Evolutionary conservation across 768 basidiomycete species (phyloP).

Genomic region (Naganishia antarctica): DNA sequence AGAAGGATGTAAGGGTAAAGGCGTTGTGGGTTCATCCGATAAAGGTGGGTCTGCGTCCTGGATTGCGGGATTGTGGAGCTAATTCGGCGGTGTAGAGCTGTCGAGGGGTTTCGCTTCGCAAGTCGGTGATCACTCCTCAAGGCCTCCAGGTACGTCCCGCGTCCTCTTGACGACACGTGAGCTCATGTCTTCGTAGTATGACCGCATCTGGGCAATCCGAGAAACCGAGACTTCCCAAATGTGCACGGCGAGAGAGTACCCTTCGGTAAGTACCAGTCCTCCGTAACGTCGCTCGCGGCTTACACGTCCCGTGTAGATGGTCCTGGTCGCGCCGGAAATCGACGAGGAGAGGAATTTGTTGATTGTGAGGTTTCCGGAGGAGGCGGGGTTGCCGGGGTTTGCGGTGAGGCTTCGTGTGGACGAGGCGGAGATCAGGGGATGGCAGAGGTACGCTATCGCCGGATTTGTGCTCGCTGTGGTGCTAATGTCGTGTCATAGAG

Average conservation of each 20-base stretch:
- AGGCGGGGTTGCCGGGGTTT: slow-evolving; percentile 18
- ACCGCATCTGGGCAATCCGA: slow-evolving; percentile 20
- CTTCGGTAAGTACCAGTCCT: slow-evolving; percentile 12
- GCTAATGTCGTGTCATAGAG: slow-evolving; percentile 4
- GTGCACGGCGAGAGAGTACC: slow-evolving; percentile 20
- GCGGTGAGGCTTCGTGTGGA: not conserved
- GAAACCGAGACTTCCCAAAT: slow-evolving; percentile 15
- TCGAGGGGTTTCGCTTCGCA: slow-evolving; percentile 14
- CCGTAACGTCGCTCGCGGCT: too few relatives aligned
- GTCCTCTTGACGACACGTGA: not conserved
- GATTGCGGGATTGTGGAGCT: not conserved
- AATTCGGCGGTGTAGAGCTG: slow-evolving; percentile 12
- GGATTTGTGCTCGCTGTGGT: not conserved
- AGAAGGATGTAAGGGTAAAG: slow-evolving; percentile 24
- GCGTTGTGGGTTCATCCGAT: slow-evolving; percentile 25
- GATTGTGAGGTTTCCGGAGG: slow-evolving; percentile 19
- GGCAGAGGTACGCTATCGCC: slow-evolving; percentile 7
- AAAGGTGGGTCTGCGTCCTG: slow-evolving; percentile 3
- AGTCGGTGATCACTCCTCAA: slow-evolving; percentile 16
- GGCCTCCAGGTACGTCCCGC: slow-evolving; percentile 14
- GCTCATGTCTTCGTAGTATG: slow-evolving; percentile 2
- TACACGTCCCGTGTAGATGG: slow-evolving; percentile 21
- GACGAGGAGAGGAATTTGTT: slow-evolving; percentile 9
- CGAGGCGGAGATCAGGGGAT: slow-evolving; percentile 2
- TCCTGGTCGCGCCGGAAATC: slow-evolving; percentile 21